These are phyloP conservation scores for Podospora pseudoanserina DNA, from an alignment of 495 filamentous ascomycete genomes.

Conservation along the genomic window DNA sequence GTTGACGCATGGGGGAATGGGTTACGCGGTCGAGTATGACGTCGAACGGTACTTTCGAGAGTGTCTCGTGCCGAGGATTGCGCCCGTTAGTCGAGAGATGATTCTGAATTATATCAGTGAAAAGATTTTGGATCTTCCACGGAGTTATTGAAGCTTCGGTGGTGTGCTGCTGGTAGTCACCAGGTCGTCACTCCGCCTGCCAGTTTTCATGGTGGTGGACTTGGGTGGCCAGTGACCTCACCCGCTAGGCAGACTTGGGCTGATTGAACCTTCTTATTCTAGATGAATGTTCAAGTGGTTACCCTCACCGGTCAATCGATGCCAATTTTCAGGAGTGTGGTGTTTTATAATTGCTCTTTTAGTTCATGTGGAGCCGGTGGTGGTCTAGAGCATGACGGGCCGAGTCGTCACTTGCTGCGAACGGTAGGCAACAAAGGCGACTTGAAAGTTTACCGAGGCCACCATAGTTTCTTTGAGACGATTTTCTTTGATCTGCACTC, in stretches of 20 bases:
- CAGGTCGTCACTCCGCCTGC: background rate
- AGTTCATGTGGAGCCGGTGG: background rate
- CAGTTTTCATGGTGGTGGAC: background rate
- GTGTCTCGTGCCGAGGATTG: constrained; percentile 69
- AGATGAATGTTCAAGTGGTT: background rate
- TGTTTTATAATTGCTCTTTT: background rate
- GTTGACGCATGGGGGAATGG: constrained; percentile 69
- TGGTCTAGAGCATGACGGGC: background rate
- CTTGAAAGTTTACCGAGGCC: background rate
- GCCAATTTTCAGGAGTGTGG: background rate
- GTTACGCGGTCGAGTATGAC: constrained; percentile 74
- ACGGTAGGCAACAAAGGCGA: background rate
- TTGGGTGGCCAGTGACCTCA: background rate
- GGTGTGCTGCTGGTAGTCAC: background rate
- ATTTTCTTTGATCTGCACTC: background rate
- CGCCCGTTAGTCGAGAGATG: constrained; percentile 76
- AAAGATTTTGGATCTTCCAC: constrained; percentile 59
- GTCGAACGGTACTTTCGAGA: constrained; percentile 75
- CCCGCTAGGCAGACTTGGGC: background rate
- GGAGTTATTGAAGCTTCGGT: constrained; percentile 42
- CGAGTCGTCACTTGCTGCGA: background rate
- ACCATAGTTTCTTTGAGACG: background rate
- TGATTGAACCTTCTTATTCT: background rate
- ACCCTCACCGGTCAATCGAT: too few species aligned
- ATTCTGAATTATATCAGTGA: constrained; percentile 76